phyloP scores from a whole-genome alignment of 345 rosid genomes.

The Syzygium grande region DNA sequence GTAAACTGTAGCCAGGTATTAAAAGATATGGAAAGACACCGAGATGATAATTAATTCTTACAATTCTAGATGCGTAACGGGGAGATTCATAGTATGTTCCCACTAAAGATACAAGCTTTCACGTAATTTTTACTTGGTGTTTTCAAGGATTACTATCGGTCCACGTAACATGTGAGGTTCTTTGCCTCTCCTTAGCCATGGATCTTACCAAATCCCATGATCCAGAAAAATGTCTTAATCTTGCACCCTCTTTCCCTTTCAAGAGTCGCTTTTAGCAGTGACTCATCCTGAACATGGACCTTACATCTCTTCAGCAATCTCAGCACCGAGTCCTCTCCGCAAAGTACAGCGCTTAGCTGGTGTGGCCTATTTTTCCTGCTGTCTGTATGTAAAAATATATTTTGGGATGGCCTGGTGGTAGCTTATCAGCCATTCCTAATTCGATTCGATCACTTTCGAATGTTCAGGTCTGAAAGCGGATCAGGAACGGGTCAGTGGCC shows the following conservation, averaged over 20 bases:
- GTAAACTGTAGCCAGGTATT: background rate
- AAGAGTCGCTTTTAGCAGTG: background rate
- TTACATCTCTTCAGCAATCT: background rate
- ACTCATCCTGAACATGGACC: background rate
- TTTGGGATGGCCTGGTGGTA: background rate
- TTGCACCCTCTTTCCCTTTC: background rate
- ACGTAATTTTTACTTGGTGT: background rate
- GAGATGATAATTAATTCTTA: background rate
- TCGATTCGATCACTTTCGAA: background rate
- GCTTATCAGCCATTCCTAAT: background rate
- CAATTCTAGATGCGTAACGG: background rate
- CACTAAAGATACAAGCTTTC: background rate
- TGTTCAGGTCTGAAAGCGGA: background rate
- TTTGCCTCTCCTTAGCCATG: background rate
- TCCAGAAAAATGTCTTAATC: background rate
- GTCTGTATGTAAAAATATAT: background rate
- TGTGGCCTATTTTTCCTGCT: background rate
- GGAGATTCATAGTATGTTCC: background rate
- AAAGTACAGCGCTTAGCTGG: background rate
- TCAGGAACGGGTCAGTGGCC: background rate
- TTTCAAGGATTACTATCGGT: background rate
- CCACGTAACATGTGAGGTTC: background rate
- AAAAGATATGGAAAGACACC: background rate
- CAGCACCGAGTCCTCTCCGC: background rate
- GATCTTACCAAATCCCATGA: background rate